Percentiles rank a stretch among this genome's conserved stretches.
Conservation (phyloP, 768 basidiomycete genomes). For the Glaciozyma martinii region DNA sequence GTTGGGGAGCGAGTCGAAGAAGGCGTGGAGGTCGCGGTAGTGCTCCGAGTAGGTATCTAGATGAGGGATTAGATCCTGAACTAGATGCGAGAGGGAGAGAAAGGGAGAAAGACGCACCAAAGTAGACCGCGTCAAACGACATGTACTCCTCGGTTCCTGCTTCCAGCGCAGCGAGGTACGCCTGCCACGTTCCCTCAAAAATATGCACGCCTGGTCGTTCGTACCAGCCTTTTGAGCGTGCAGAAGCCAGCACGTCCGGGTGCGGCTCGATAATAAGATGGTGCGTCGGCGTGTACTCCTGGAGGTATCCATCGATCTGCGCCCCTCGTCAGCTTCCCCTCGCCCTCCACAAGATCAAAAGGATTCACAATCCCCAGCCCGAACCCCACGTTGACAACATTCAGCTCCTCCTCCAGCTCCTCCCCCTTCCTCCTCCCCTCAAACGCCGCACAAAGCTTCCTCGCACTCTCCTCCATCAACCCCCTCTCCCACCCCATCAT, state of each 20-base stretch:
- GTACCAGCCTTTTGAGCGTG: slow-evolving; percentile 67
- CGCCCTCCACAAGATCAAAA: background rate
- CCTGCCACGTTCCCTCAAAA: slow-evolving; percentile 90
- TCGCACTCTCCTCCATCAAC: slow-evolving; percentile 79
- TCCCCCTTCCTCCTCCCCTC: slow-evolving; percentile 34
- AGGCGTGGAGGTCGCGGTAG: slow-evolving; percentile 55
- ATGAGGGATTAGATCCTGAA: background rate
- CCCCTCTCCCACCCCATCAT: slow-evolving; percentile 98
- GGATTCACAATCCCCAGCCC: slow-evolving; percentile 65
- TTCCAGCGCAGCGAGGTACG: slow-evolving; percentile 50
- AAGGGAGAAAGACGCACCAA: slow-evolving; percentile 75
- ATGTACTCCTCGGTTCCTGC: slow-evolving; percentile 55
- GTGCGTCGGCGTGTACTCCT: slow-evolving; percentile 26
- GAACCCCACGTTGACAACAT: slow-evolving; percentile 82
- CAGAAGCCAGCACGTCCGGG: slow-evolving; percentile 75
- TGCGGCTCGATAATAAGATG: slow-evolving; percentile 95
- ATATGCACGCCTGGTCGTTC: slow-evolving; percentile 65
- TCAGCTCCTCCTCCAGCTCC: slow-evolving; percentile 41
- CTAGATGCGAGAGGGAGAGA: slow-evolving; percentile 20
- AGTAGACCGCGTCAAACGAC: slow-evolving; percentile 81
- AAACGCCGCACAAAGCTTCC: slow-evolving; percentile 52
- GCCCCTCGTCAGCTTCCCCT: too few relatives aligned
- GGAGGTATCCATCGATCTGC: slow-evolving; percentile 33
- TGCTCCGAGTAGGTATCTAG: slow-evolving; percentile 34
- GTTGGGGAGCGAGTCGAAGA: slow-evolving; percentile 72